phyloP scores from a whole-genome alignment of 768 basidiomycete species.

The Dioszegia hungarica region DNA sequence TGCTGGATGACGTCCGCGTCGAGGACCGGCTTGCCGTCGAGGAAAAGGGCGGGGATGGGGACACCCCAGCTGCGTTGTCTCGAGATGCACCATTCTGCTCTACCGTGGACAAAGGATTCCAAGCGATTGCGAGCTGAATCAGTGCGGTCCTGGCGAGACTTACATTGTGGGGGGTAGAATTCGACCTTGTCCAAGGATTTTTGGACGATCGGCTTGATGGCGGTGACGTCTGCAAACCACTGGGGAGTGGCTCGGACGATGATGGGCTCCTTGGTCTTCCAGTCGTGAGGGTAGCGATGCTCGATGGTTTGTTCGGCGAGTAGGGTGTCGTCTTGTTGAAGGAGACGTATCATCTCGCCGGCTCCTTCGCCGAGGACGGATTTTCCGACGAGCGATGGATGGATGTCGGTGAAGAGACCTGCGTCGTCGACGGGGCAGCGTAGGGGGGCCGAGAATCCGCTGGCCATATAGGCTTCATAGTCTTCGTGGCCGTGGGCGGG shows the following conservation, averaged over 20 bases:
- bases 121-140: constrained; percentile 78
- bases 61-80: constrained; percentile 97
- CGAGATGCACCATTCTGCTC: constrained; percentile 98
- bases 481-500: constrained; percentile 94
- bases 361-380: constrained; percentile 70
- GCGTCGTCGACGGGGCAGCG: constrained; percentile 75
- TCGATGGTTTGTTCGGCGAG: constrained; percentile 66
- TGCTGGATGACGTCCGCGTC: constrained; percentile 63
- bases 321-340: constrained; percentile 57
- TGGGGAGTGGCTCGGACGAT: constrained; percentile 90
- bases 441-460: constrained; percentile 51
- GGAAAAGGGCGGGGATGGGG: constrained; percentile 83
- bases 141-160: constrained; percentile 25
- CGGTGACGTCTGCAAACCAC: constrained; percentile 91
- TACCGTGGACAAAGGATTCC: constrained; percentile 73
- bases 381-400: constrained; percentile 60
- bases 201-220: constrained; percentile 72
- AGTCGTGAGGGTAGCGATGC: constrained; percentile 93
- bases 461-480: constrained; percentile 61
- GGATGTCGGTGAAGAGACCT: constrained; percentile 63
- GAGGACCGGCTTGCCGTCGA: constrained; percentile 63
- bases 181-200: constrained; percentile 63
- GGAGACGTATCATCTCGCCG: constrained; percentile 60
- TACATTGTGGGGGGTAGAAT: constrained; percentile 75
- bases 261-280: constrained; percentile 89